Evolutionary conservation across 1,139 yeast genomes (phyloP).

Genomic region (Zygosaccharomyces pseudobailii): DNA sequence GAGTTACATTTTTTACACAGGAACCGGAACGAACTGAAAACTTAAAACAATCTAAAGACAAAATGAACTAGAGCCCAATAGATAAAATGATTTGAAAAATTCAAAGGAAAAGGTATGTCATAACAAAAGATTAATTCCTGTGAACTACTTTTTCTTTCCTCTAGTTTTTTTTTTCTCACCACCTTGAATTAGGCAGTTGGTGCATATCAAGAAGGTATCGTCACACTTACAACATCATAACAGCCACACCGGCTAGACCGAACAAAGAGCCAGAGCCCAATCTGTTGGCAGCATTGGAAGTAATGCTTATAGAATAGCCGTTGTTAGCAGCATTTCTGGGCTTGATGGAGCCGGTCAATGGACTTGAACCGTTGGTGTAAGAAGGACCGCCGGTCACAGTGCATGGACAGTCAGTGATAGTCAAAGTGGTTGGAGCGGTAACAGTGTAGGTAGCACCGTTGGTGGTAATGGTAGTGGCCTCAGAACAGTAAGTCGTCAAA

Average conservation of each 20-base stretch:
- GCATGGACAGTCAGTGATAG: constrained; percentile 59
- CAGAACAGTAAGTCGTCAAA: constrained; percentile 58
- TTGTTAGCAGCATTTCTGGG: constrained; percentile 1
- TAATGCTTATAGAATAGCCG: constrained; percentile 7
- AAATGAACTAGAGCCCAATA: constrained; percentile 2
- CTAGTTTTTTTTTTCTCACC: background rate
- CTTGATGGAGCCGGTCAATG: constrained; percentile 3
- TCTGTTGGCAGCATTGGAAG: constrained; percentile 16
- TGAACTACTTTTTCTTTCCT: background rate
- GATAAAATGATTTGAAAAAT: background rate
- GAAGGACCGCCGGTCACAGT: constrained; percentile 36
- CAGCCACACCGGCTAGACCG: constrained; percentile 10
- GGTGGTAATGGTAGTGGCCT: constrained; percentile 47
- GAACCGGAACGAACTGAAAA: constrained; percentile 3
- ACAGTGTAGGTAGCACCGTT: constrained; percentile 49
- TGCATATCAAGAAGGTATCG: background rate
- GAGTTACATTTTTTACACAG: constrained; percentile 2
- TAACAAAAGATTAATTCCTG: background rate
- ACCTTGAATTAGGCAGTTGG: background rate
- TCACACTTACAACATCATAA: constrained; percentile 4
- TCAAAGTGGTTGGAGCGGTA: constrained; percentile 49
- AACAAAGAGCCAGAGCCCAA: constrained; percentile 10
- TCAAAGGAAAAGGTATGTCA: constrained; percentile 1
- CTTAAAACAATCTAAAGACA: constrained; percentile 7
- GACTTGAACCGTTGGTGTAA: constrained; percentile 5